These are phyloP conservation scores for Boletus subcaerulescens DNA, from an alignment of 768 basidiomycete genomes.

Conservation along the genomic window DNA sequence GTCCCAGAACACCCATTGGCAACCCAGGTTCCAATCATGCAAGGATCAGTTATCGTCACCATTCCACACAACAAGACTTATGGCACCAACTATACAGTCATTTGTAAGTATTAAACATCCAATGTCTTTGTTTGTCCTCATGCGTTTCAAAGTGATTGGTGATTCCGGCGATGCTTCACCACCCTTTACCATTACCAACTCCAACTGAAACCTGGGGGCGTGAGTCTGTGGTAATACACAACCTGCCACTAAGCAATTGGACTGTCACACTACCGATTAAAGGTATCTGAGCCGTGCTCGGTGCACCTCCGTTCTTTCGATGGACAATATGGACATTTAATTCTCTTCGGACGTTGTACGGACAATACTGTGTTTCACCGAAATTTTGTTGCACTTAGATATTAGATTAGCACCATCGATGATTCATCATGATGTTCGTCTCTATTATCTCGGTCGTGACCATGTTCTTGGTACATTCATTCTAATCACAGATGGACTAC, in stretches of 20 bases:
- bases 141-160: conserved; percentile 49
- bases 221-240: neutral
- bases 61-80: conserved; percentile 47
- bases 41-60: conserved; percentile 46
- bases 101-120: conserved; percentile 43
- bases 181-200: conserved; percentile 48
- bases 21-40: conserved; percentile 47
- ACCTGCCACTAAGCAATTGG: neutral
- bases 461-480: too few relatives aligned
- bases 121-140: neutral
- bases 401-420: neutral
- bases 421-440: neutral
- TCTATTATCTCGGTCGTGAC: too few relatives aligned
- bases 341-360: conserved; percentile 11
- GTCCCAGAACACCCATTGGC: conserved; percentile 56
- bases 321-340: neutral
- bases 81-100: conserved; percentile 55
- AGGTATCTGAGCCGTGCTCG: neutral
- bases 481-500: too few relatives aligned
- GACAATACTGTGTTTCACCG: conserved; percentile 8
- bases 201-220: neutral
- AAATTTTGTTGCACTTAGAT: neutral
- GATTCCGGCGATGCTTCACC: conserved; percentile 65
- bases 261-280: neutral
- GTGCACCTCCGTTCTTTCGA: conserved; percentile 5